A percentile compares a stretch with the other conserved stretches of the same genome.
These are phyloP conservation scores for Komagataella pastoris DNA, from an alignment of 805 yeast genomes.

Conservation along the genomic window DNA sequence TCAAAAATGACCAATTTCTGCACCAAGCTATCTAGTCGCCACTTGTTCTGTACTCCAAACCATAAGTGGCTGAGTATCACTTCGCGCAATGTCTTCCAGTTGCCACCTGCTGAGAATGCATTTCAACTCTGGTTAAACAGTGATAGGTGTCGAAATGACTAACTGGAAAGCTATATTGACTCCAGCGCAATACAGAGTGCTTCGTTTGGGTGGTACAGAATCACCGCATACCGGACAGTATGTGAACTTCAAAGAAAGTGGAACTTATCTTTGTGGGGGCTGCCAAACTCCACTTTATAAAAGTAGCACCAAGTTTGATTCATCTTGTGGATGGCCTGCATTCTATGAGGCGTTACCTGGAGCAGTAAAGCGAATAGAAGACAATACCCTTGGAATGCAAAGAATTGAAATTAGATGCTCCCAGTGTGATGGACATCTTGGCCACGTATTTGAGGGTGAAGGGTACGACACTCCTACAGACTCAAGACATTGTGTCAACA, in stretches of 20 bases:
- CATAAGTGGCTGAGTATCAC: too few species aligned
- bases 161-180: slow-evolving; percentile 64
- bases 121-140: too few species aligned
- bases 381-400: slow-evolving; percentile 57
- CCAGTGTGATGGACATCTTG: too few species aligned
- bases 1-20: too few species aligned
- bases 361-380: slow-evolving; percentile 48
- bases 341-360: slow-evolving; percentile 86
- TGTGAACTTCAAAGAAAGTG: slow-evolving; percentile 31
- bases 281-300: slow-evolving; percentile 72
- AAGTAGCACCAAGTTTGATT: slow-evolving; percentile 69
- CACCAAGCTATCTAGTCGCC: too few species aligned
- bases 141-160: not conserved
- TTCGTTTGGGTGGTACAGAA: slow-evolving; percentile 67
- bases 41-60: too few species aligned
- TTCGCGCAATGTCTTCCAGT: too few species aligned
- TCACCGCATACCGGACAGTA: slow-evolving; percentile 57
- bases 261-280: slow-evolving; percentile 76
- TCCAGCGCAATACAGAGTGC: slow-evolving; percentile 66
- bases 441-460: slow-evolving; percentile 31
- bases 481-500: slow-evolving; percentile 90
- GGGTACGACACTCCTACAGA: slow-evolving; percentile 72
- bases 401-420: slow-evolving; percentile 7
- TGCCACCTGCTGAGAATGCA: too few species aligned
- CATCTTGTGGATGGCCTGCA: slow-evolving; percentile 98